Conservation (phyloP, 306 rosid species). For the Comarum palustre region DNA sequence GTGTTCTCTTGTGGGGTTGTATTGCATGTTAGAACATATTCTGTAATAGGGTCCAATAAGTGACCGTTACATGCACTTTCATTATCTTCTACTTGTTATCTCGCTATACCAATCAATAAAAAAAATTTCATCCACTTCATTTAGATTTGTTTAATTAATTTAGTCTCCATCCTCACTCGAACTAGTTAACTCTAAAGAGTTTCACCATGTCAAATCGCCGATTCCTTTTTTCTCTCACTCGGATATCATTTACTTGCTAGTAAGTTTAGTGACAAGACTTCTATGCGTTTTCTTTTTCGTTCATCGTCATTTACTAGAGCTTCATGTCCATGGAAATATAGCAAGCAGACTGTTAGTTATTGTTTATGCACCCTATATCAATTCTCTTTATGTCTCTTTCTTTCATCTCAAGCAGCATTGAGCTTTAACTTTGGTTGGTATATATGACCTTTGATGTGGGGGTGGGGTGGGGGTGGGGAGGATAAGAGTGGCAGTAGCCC, state of each 20-base stretch:
- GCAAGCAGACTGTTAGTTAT: not conserved
- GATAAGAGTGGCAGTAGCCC: not conserved
- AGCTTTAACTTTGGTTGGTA: slow-evolving; percentile 31
- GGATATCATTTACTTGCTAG: not conserved
- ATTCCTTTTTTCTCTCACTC: not conserved
- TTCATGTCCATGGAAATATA: not conserved
- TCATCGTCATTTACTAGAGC: not conserved
- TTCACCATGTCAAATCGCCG: no score
- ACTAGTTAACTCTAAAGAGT: no score
- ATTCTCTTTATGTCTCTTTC: slow-evolving; percentile 24
- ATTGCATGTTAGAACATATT: not conserved
- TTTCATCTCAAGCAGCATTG: slow-evolving; percentile 19
- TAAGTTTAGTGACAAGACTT: no score
- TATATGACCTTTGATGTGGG: slow-evolving; percentile 6
- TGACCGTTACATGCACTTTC: not conserved
- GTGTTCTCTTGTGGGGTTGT: not conserved
- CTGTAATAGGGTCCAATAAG: not conserved
- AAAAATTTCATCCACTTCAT: not conserved
- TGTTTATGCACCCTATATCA: not conserved
- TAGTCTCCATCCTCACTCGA: no score
- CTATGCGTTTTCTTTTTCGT: no score
- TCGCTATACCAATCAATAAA: not conserved
- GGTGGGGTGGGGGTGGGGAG: not conserved
- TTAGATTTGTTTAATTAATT: no score
- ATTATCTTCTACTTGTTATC: not conserved